phyloP scores from a whole-genome alignment of 1,139 yeast genomes.

The Saccharomyces pastorianus region DNA sequence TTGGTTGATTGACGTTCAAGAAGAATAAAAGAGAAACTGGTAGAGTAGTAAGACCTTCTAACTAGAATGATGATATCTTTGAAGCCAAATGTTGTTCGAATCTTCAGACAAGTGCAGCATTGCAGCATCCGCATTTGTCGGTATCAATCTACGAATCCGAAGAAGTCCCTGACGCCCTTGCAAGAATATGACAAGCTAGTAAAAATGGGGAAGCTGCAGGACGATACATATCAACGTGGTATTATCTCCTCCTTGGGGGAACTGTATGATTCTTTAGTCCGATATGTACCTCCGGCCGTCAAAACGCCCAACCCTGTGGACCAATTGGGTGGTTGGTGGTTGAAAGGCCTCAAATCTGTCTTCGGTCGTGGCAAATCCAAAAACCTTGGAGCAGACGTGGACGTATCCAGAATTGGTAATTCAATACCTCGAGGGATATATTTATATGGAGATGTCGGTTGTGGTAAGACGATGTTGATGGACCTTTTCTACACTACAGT shows the following conservation, averaged over 20 bases:
- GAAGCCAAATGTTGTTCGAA: background rate
- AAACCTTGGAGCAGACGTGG: conserved; percentile 1
- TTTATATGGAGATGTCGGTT: conserved; percentile 93
- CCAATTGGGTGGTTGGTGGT: conserved; percentile 38
- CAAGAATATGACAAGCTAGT: conserved; percentile 56
- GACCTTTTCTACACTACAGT: conserved; percentile 82
- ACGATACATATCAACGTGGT: conserved; percentile 59
- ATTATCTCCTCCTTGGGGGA: conserved; percentile 49
- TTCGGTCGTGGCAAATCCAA: conserved; percentile 6
- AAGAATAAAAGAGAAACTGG: background rate
- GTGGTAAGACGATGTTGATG: conserved; percentile 98
- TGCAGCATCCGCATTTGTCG: background rate
- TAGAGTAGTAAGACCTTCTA: background rate
- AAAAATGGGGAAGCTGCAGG: conserved; percentile 43
- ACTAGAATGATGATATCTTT: background rate
- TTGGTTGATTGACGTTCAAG: background rate
- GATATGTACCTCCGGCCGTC: conserved; percentile 51
- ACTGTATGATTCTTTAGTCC: conserved; percentile 41
- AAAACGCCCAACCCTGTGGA: conserved; percentile 41
- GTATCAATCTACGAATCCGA: background rate
- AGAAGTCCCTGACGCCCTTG: conserved; percentile 39
- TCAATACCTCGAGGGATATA: conserved; percentile 71
- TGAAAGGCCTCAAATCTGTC: conserved; percentile 32
- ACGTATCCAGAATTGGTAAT: conserved; percentile 3
- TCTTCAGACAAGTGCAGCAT: background rate